Evolutionary conservation across 2,329 filamentous ascomycete genomes (phyloP).

Genomic region (Sporothrix pallida): DNA sequence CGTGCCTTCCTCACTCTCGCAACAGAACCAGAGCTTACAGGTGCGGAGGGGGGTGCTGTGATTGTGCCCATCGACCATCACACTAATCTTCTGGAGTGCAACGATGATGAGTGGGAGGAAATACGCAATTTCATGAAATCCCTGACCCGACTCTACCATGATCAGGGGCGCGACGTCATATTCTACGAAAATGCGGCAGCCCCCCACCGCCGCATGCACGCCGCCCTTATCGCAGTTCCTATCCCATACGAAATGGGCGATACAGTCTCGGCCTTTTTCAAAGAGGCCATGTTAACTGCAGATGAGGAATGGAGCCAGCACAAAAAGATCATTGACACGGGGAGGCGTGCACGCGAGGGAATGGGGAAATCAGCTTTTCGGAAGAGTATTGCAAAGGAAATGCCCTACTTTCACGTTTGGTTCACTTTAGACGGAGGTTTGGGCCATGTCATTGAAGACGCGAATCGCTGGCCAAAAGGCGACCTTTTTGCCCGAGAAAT

Average conservation of each 20-base stretch:
- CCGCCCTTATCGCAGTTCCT: conserved; percentile 83
- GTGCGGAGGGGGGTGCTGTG: conserved; percentile 74
- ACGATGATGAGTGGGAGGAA: conserved; percentile 99
- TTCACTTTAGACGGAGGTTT: conserved; percentile 90
- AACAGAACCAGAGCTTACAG: conserved; percentile 83
- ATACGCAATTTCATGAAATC: conserved; percentile 99
- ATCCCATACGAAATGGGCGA: conserved; percentile 91
- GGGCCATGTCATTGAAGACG: conserved; percentile 90
- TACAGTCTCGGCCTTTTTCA: conserved; percentile 92
- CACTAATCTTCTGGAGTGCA: conserved; percentile 91
- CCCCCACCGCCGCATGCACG: conserved; percentile 79
- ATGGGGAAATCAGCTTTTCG: conserved; percentile 83
- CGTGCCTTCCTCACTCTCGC: conserved; percentile 86
- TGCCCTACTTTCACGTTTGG: conserved; percentile 99
- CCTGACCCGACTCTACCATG: conserved; percentile 90
- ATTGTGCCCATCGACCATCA: conserved; percentile 89
- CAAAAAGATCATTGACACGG: conserved; percentile 90
- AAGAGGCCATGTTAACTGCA: conserved; percentile 84
- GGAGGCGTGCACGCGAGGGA: conserved; percentile 66
- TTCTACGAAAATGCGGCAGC: conserved; percentile 97
- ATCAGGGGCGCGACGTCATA: conserved; percentile 86
- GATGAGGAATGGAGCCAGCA: conserved; percentile 98
- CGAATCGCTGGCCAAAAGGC: conserved; percentile 81
- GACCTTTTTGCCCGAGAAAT: conserved; percentile 93
- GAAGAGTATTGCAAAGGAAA: conserved; percentile 83